A percentile compares a stretch with the other conserved stretches of the same genome.
These are phyloP conservation scores for Prunus campanulata DNA, from an alignment of 306 rosid genomes.

Conservation along the genomic window DNA sequence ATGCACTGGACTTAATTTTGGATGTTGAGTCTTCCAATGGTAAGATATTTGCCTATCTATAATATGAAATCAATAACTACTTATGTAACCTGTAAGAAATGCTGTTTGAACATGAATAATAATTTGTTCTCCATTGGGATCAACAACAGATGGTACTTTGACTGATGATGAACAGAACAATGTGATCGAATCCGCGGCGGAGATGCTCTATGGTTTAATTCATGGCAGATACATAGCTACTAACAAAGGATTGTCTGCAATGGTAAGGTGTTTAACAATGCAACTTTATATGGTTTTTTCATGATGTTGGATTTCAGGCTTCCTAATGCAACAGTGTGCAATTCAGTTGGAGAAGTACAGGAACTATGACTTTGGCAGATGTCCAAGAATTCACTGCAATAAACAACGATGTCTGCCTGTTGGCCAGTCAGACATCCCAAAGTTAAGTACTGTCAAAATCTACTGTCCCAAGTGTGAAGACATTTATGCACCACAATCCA, in stretches of 20 bases:
- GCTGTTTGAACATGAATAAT: too few relatives aligned
- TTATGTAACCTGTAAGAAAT: neutral
- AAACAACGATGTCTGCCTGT: constrained; percentile 80
- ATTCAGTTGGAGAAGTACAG: constrained; percentile 67
- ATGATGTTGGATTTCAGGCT: neutral
- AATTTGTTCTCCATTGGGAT: too few relatives aligned
- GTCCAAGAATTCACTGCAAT: constrained; percentile 72
- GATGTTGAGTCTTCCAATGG: neutral
- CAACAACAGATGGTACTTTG: constrained; percentile 26
- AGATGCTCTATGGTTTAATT: constrained; percentile 78
- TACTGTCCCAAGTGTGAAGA: constrained; percentile 81
- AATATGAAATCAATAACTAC: neutral
- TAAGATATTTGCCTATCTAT: neutral
- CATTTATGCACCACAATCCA: constrained; percentile 65
- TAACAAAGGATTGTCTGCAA: constrained; percentile 64
- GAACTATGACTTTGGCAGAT: constrained; percentile 71
- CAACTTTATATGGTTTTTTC: neutral
- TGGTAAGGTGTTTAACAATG: constrained; percentile 34
- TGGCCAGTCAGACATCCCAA: constrained; percentile 68
- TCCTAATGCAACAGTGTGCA: neutral
- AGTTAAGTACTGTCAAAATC: constrained; percentile 69
- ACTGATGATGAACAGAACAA: constrained; percentile 66
- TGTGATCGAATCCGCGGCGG: constrained; percentile 65
- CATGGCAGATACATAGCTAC: constrained; percentile 71
- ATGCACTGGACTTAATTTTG: neutral